Evolutionary conservation across 1,139 yeast genomes (phyloP).

Genomic region (Geotrichum candidum): DNA sequence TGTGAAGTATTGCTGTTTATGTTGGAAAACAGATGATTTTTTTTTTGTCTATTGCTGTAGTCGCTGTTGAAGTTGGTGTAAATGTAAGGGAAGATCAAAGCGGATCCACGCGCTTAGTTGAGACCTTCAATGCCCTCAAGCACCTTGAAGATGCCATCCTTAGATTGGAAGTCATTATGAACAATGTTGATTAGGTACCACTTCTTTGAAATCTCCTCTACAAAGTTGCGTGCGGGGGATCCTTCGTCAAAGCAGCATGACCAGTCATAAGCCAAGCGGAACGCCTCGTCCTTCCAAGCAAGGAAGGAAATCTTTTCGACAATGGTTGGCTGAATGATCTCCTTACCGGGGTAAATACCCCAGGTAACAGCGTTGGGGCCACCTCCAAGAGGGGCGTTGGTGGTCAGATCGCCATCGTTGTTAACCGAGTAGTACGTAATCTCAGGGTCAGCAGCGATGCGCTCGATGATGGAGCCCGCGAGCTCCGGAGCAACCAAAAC

Average conservation of each 20-base stretch:
- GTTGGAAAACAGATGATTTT: conserved; percentile 16
- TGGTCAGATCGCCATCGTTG: conserved; percentile 48
- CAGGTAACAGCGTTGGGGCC: conserved; percentile 95
- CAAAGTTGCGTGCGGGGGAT: conserved; percentile 36
- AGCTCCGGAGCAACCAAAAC: conserved; percentile 61
- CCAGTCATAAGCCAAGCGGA: conserved; percentile 81
- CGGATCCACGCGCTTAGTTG: background rate
- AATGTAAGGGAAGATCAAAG: background rate
- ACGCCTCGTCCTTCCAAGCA: conserved; percentile 97
- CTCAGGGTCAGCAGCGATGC: conserved; percentile 44
- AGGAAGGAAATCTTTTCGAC: conserved; percentile 84
- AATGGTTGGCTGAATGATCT: conserved; percentile 84
- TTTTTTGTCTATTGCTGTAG: background rate
- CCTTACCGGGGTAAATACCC: conserved; percentile 95
- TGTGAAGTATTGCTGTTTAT: conserved; percentile 11
- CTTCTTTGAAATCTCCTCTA: conserved; percentile 48
- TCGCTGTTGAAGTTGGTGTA: background rate
- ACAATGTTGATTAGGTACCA: conserved; percentile 83
- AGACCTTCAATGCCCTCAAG: conserved; percentile 24
- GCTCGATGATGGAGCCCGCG: conserved; percentile 40
- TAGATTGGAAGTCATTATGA: conserved; percentile 62
- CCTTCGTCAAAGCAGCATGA: conserved; percentile 40
- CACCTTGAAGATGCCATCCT: conserved; percentile 34
- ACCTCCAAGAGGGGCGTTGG: conserved; percentile 62
- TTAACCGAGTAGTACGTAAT: conserved; percentile 80